These are phyloP conservation scores for Wickerhamiella occidentalis DNA, from an alignment of 805 yeast genomes.

Conservation along the genomic window DNA sequence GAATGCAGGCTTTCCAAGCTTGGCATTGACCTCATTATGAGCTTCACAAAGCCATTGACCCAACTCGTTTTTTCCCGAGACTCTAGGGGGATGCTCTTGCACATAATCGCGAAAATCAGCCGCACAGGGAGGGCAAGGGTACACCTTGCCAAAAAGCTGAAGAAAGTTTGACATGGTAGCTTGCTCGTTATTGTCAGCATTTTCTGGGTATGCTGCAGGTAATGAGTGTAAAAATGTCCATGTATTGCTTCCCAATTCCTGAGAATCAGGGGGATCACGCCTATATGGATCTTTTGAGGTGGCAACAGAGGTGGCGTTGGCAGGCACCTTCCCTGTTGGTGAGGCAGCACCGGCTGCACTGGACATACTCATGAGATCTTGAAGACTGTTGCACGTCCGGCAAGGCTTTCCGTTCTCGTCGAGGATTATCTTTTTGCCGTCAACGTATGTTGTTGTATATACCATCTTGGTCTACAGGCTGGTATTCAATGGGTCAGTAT, in stretches of 20 bases:
- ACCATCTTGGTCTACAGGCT: constrained; percentile 5
- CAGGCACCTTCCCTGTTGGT: not conserved
- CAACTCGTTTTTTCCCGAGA: constrained; percentile 50
- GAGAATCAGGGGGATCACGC: constrained; percentile 81
- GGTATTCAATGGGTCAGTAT: not conserved
- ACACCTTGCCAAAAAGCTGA: constrained; percentile 57
- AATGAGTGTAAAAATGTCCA: constrained; percentile 89
- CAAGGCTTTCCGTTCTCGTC: constrained; percentile 94
- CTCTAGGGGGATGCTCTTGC: constrained; percentile 32
- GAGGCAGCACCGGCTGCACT: not conserved
- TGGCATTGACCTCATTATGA: constrained; percentile 82
- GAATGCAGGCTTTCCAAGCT: constrained; percentile 73
- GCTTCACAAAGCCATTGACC: constrained; percentile 92
- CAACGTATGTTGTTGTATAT: constrained; percentile 14
- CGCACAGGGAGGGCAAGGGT: constrained; percentile 94
- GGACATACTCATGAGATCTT: constrained; percentile 45
- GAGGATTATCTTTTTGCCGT: constrained; percentile 57
- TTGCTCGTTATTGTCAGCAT: constrained; percentile 51
- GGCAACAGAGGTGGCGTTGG: constrained; percentile 9
- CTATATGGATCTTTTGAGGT: constrained; percentile 26
- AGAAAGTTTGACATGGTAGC: constrained; percentile 60
- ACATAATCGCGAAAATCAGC: constrained; percentile 63
- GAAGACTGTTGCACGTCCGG: constrained; percentile 72
- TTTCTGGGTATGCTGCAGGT: constrained; percentile 77
- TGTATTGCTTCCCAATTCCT: constrained; percentile 64